These are phyloP conservation scores for Cyberlindnera saturnus DNA, from an alignment of 805 yeast species.

Conservation along the genomic window DNA sequence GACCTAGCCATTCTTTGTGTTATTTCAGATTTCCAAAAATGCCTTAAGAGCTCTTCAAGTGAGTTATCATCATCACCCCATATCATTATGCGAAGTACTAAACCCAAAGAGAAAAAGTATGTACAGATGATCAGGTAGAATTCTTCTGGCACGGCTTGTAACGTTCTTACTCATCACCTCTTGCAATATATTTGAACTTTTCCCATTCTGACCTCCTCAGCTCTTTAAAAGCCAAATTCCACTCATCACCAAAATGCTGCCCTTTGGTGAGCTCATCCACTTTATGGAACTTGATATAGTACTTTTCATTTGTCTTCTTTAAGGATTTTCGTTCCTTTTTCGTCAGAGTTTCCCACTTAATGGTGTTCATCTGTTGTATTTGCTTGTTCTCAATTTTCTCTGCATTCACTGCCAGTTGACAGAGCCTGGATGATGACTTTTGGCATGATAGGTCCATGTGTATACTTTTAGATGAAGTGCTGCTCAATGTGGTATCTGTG, in stretches of 20 bases:
- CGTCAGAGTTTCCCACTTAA: background rate
- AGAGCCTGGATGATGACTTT: background rate
- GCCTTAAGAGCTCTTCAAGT: too few relatives aligned
- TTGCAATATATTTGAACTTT: background rate
- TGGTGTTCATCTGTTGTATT: background rate
- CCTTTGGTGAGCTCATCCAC: background rate
- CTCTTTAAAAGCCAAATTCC: conserved; percentile 3
- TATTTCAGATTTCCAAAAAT: too few relatives aligned
- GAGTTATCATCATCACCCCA: too few relatives aligned
- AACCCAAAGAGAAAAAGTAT: too few relatives aligned
- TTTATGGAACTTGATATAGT: background rate
- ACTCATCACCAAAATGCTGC: conserved; percentile 6
- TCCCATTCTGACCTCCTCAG: conserved; percentile 1
- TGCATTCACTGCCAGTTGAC: background rate
- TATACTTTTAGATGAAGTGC: too few relatives aligned
- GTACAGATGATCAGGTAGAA: too few relatives aligned
- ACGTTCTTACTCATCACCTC: background rate
- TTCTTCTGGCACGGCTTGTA: background rate
- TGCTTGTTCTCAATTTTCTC: background rate
- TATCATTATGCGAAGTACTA: too few relatives aligned
- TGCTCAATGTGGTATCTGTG: too few relatives aligned
- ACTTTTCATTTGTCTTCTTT: background rate
- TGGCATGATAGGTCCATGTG: background rate
- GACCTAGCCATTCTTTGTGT: too few relatives aligned
- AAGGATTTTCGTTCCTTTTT: background rate